Evolutionary conservation across 108 stramenopile genomes (phyloP).

Genomic region (Conticribra guillardii): DNA sequence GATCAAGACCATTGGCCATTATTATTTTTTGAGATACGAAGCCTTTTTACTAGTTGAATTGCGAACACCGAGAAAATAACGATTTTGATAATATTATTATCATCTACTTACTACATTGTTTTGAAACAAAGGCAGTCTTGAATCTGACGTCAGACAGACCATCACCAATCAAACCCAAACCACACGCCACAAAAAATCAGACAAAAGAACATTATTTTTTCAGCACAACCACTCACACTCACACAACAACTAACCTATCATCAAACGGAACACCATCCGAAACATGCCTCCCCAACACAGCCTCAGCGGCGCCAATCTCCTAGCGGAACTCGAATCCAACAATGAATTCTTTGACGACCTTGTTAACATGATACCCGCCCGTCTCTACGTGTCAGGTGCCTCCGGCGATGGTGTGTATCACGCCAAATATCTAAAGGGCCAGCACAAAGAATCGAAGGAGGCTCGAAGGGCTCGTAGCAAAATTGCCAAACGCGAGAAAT

Average conservation of each 20-base stretch:
- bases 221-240: neutral
- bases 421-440: constrained; percentile 74
- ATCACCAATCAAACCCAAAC: too few relatives aligned
- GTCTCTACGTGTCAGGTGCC: constrained; percentile 77
- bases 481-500: constrained; percentile 76
- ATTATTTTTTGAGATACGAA: too few relatives aligned
- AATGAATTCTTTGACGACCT: constrained; percentile 83
- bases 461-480: constrained; percentile 67
- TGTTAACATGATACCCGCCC: constrained; percentile 86
- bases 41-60: too few relatives aligned
- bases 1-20: too few relatives aligned
- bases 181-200: too few relatives aligned
- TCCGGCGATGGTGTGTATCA: constrained; percentile 60
- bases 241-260: neutral
- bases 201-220: too few relatives aligned
- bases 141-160: too few relatives aligned
- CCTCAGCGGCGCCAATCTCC: constrained; percentile 31
- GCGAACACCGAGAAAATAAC: too few relatives aligned
- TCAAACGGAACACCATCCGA: constrained; percentile 11
- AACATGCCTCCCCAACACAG: constrained; percentile 48
- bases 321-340: constrained; percentile 69
- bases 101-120: too few relatives aligned
- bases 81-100: too few relatives aligned
- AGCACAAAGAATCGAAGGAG: constrained; percentile 78
- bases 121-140: too few relatives aligned